Percentiles rank a stretch among this genome's conserved stretches.
Evolutionary conservation across 371 early-diverging fungal genomes (phyloP).

Genomic region (Zychaea mexicana): DNA sequence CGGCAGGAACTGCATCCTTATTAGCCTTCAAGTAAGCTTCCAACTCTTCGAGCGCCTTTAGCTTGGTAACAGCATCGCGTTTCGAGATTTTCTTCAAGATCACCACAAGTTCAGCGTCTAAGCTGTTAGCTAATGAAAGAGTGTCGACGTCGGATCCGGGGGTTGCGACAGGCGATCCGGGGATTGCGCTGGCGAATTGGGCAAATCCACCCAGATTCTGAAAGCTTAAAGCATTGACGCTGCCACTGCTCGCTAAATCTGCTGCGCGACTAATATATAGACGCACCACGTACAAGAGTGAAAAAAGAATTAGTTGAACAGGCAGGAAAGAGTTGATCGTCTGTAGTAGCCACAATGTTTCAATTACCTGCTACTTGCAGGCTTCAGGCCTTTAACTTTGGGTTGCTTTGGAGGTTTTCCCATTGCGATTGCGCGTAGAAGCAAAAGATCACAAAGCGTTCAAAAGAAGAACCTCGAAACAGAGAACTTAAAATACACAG

Average conservation of each 20-base stretch:
- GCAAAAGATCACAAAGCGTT: not conserved
- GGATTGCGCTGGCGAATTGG: constrained; percentile 51
- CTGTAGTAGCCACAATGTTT: not conserved
- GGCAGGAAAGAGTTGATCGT: too few relatives aligned
- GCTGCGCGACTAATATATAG: constrained; percentile 66
- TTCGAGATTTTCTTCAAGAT: constrained; percentile 67
- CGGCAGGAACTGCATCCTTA: constrained; percentile 24
- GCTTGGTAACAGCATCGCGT: constrained; percentile 68
- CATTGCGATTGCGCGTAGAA: constrained; percentile 23
- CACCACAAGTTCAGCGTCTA: constrained; percentile 60
- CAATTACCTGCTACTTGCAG: constrained; percentile 73
- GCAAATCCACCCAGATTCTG: constrained; percentile 67
- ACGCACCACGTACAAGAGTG: too few relatives aligned
- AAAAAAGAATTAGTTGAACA: too few relatives aligned
- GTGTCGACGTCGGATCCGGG: constrained; percentile 19
- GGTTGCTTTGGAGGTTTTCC: constrained; percentile 55
- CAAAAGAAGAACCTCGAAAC: not conserved
- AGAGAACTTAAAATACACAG: not conserved
- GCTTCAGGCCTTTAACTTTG: constrained; percentile 68
- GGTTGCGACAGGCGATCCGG: constrained; percentile 26
- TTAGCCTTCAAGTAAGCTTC: constrained; percentile 51
- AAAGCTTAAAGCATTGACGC: constrained; percentile 46
- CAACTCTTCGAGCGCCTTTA: constrained; percentile 72
- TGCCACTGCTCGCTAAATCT: constrained; percentile 49
- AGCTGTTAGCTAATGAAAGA: constrained; percentile 24